A percentile compares a stretch with the other conserved stretches of the same genome.
Evolutionary conservation across 2,329 filamentous ascomycete species (phyloP).

Genomic region (Alternaria novae-zelandiae): DNA sequence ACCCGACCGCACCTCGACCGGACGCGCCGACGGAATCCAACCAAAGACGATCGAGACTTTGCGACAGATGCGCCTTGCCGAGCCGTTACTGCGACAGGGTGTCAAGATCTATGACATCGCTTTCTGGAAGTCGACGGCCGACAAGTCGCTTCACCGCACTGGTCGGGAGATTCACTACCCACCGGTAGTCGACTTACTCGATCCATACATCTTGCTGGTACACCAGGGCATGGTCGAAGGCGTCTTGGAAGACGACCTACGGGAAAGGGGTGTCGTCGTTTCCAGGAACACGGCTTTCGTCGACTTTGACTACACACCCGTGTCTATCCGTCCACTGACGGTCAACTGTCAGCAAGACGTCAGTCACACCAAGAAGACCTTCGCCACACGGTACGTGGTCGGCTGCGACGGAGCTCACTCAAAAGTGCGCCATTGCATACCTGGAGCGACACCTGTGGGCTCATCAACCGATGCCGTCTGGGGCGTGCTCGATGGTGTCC

Average conservation of each 20-base stretch:
- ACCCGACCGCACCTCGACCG: conserved; percentile 70
- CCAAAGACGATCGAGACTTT: conserved; percentile 81
- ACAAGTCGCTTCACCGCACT: conserved; percentile 62
- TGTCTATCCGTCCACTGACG: conserved; percentile 49
- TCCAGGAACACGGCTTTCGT: conserved; percentile 68
- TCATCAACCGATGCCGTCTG: conserved; percentile 65
- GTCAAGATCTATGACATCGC: conserved; percentile 76
- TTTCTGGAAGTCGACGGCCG: conserved; percentile 62
- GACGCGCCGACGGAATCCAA: conserved; percentile 74
- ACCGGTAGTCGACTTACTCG: conserved; percentile 56
- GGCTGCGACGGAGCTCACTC: conserved; percentile 78
- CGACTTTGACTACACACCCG: conserved; percentile 54
- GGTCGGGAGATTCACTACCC: conserved; percentile 73
- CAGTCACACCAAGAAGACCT: conserved; percentile 48
- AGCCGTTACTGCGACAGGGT: conserved; percentile 69
- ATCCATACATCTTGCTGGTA: conserved; percentile 62
- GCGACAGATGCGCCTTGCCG: conserved; percentile 74
- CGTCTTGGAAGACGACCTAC: conserved; percentile 72
- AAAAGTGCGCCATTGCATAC: conserved; percentile 69
- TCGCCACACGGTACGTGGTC: conserved; percentile 69
- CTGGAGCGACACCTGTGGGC: conserved; percentile 53
- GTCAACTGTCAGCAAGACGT: conserved; percentile 50
- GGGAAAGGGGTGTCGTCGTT: conserved; percentile 68
- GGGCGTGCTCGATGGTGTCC: conserved; percentile 74
- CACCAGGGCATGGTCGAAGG: conserved; percentile 80